Evolutionary conservation across 2,329 filamentous ascomycete species (phyloP).

Genomic region (Fusarium tanahbumbuense): DNA sequence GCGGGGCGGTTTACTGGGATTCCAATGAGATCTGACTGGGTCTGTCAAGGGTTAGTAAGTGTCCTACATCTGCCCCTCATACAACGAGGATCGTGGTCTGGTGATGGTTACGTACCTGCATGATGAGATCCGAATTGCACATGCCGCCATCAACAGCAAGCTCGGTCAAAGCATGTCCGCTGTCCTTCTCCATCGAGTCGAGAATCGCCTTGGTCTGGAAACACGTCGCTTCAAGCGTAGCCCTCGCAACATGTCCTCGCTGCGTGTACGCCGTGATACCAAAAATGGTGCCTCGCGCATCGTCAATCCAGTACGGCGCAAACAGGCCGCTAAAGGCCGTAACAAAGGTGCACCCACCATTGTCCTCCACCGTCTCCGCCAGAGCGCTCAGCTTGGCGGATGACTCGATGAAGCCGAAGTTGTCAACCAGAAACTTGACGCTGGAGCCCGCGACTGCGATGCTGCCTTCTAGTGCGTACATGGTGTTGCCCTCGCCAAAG

Average conservation of each 20-base stretch:
- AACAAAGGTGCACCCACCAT: conserved; percentile 80
- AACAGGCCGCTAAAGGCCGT: conserved; percentile 86
- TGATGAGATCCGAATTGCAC: conserved; percentile 82
- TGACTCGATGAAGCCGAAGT: conserved; percentile 65
- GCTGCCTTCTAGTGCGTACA: conserved; percentile 82
- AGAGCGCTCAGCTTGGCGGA: conserved; percentile 59
- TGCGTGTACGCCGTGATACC: conserved; percentile 82
- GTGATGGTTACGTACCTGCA: conserved; percentile 64
- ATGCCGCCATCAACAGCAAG: conserved; percentile 88
- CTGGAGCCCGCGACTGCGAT: conserved; percentile 82
- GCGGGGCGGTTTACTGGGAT: conserved; percentile 81
- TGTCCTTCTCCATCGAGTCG: conserved; percentile 84
- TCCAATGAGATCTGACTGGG: conserved; percentile 82
- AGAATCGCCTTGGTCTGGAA: conserved; percentile 87
- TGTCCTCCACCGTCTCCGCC: conserved; percentile 69
- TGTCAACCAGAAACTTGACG: conserved; percentile 74
- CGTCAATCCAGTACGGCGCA: conserved; percentile 87
- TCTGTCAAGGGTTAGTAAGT: conserved; percentile 54
- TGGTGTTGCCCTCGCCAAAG: conserved; percentile 73
- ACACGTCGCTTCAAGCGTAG: conserved; percentile 83
- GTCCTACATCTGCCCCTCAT: no score
- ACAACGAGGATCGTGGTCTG: background rate
- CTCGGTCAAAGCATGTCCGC: conserved; percentile 75
- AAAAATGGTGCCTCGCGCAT: conserved; percentile 82
- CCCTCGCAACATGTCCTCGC: conserved; percentile 80